Conservation (phyloP, 139 green algal species). For the Micractinium sp. region DNA sequence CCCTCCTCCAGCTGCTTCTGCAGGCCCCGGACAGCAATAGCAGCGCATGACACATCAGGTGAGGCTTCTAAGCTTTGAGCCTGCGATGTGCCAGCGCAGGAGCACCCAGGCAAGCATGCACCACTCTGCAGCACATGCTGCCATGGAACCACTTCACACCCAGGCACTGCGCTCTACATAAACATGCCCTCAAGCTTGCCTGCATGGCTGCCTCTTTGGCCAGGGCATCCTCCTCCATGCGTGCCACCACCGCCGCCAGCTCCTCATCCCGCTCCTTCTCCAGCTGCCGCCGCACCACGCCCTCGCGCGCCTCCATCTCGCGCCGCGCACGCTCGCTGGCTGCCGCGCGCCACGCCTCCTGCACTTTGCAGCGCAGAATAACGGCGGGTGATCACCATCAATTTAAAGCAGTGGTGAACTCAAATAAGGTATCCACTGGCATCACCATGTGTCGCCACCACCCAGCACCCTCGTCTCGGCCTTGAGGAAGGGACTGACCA, state of each 20-base stretch:
- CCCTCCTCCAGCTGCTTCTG: slow-evolving; percentile 25
- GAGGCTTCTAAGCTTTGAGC: neutral
- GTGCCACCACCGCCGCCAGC: slow-evolving; percentile 30
- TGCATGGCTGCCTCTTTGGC: slow-evolving; percentile 27
- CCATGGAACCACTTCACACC: no score
- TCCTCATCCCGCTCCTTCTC: slow-evolving; percentile 30
- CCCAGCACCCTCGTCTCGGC: no score
- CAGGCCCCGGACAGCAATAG: neutral
- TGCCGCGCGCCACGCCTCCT: slow-evolving; percentile 51
- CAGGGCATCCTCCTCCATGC: slow-evolving; percentile 35
- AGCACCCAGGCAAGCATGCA: neutral
- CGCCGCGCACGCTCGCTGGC: slow-evolving; percentile 44
- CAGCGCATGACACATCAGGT: neutral
- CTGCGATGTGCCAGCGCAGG: no score
- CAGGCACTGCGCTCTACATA: no score
- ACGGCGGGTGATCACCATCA: neutral
- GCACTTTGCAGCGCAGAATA: neutral
- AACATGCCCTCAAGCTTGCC: neutral
- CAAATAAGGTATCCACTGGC: no score
- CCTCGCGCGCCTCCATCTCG: slow-evolving; percentile 45
- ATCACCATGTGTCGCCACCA: no score
- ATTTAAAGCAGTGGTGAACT: no score
- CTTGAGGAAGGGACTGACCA: no score
- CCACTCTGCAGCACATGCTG: neutral
- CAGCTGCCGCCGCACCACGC: slow-evolving; percentile 33